Conservation (phyloP, 2,329 filamentous ascomycete species). For the Xylariomycetidae sp. region DNA sequence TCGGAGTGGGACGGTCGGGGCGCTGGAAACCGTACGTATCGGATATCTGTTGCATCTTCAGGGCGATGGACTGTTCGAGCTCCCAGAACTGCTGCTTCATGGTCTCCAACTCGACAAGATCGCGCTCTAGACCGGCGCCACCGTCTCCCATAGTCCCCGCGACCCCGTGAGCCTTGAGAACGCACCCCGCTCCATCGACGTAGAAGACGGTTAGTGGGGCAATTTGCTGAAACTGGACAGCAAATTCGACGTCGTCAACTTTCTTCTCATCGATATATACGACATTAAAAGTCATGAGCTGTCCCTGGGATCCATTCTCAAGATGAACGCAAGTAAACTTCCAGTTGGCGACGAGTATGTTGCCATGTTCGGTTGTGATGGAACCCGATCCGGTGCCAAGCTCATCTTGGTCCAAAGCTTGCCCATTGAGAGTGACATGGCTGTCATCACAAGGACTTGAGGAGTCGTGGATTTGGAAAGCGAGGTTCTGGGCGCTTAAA, state of each 20-base stretch:
- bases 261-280: slow-evolving; percentile 35
- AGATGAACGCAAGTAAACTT: slow-evolving; percentile 38
- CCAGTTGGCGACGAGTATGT: slow-evolving; percentile 39
- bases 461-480: slow-evolving; percentile 39
- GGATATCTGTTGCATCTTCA: slow-evolving; percentile 35
- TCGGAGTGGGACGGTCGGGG: slow-evolving; percentile 16
- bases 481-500: slow-evolving; percentile 26
- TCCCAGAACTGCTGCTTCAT: slow-evolving; percentile 35
- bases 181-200: slow-evolving; percentile 34
- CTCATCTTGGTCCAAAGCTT: slow-evolving; percentile 32
- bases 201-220: slow-evolving; percentile 35
- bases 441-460: slow-evolving; percentile 39
- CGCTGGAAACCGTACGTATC: slow-evolving; percentile 27
- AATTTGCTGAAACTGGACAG: slow-evolving; percentile 40
- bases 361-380: slow-evolving; percentile 32
- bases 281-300: slow-evolving; percentile 39
- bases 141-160: slow-evolving; percentile 13
- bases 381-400: slow-evolving; percentile 36
- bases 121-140: slow-evolving; percentile 28
- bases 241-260: slow-evolving; percentile 34
- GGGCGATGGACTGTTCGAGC: slow-evolving; percentile 35
- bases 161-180: slow-evolving; percentile 17
- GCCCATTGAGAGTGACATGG: slow-evolving; percentile 42
- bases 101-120: slow-evolving; percentile 38
- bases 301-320: slow-evolving; percentile 33